phyloP scores from a whole-genome alignment of 768 basidiomycete genomes.

The Clitopilus passeckerianus region DNA sequence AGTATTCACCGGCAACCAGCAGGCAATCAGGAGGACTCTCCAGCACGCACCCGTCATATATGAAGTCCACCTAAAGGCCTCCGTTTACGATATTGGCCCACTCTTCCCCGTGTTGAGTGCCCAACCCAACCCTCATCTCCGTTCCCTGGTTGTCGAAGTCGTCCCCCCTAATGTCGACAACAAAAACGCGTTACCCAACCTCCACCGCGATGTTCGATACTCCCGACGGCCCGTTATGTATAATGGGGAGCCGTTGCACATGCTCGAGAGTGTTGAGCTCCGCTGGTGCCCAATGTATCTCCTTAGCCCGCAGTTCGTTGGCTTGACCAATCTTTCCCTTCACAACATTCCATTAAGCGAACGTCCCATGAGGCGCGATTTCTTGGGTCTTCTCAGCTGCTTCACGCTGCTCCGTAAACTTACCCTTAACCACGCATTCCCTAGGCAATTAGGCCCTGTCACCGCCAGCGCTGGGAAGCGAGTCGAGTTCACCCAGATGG shows the following conservation, averaged over 20 bases:
- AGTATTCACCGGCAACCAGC: conserved; percentile 23
- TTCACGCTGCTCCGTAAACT: conserved; percentile 27
- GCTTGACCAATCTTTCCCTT: conserved; percentile 29
- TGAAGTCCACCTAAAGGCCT: conserved; percentile 27
- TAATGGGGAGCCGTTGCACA: conserved; percentile 21
- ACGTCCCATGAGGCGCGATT: conserved; percentile 26
- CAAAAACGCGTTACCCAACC: background rate
- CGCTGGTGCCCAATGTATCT: conserved; percentile 31
- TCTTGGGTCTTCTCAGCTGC: conserved; percentile 25
- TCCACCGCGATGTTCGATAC: conserved; percentile 10
- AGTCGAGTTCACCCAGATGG: conserved; percentile 22
- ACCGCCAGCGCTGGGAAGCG: conserved; percentile 10
- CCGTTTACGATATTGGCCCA: conserved; percentile 26
- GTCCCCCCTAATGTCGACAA: conserved; percentile 13
- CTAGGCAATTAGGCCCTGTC: conserved; percentile 17
- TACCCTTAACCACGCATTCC: conserved; percentile 28
- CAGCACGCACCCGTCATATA: conserved; percentile 30
- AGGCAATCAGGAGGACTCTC: conserved; percentile 24
- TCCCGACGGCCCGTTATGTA: conserved; percentile 22
- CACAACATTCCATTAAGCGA: conserved; percentile 30
- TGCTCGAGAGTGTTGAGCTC: conserved; percentile 28
- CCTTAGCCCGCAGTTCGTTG: conserved; percentile 27
- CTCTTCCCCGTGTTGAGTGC: conserved; percentile 26
- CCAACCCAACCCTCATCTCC: conserved; percentile 20
- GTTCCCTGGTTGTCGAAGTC: conserved; percentile 28